phyloP scores from a whole-genome alignment of 495 filamentous ascomycete species.

The Usnea hakonensis region DNA sequence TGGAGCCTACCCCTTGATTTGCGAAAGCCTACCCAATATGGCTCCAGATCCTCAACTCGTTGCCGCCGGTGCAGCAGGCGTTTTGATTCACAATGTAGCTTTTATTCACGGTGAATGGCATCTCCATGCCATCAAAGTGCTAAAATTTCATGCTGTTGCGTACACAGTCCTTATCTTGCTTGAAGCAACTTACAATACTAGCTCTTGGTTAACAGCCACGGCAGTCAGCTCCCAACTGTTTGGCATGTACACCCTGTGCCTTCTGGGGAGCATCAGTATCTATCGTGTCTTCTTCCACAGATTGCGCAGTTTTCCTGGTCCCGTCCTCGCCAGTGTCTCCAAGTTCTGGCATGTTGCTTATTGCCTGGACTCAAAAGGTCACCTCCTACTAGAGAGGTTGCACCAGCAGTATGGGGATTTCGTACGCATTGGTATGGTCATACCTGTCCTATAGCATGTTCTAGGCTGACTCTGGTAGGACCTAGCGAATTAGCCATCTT shows the following conservation, averaged over 20 bases:
- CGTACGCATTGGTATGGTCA: neutral
- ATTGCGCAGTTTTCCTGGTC: slow-evolving; percentile 39
- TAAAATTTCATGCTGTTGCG: neutral
- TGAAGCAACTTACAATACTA: neutral
- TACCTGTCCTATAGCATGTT: neutral
- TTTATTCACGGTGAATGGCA: neutral
- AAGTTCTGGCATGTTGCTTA: slow-evolving; percentile 36
- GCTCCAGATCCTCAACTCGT: too few relatives aligned
- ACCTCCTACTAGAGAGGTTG: slow-evolving; percentile 27
- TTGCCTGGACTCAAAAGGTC: slow-evolving; percentile 30
- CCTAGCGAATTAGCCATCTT: neutral
- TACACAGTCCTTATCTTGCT: neutral
- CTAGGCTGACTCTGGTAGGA: neutral
- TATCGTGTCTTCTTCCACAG: slow-evolving; percentile 42
- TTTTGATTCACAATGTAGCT: neutral
- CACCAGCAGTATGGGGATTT: slow-evolving; percentile 32
- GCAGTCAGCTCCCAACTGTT: neutral
- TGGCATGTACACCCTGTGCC: slow-evolving; percentile 5
- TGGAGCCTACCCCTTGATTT: too few relatives aligned
- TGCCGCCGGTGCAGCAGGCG: neutral
- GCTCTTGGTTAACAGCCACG: neutral
- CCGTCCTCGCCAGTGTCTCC: slow-evolving; percentile 32
- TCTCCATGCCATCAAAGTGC: neutral
- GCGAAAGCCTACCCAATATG: too few relatives aligned
- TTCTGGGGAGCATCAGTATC: slow-evolving; percentile 37